Conservation (phyloP, 2,329 filamentous ascomycete species). For the Aspergillus jensenii region DNA sequence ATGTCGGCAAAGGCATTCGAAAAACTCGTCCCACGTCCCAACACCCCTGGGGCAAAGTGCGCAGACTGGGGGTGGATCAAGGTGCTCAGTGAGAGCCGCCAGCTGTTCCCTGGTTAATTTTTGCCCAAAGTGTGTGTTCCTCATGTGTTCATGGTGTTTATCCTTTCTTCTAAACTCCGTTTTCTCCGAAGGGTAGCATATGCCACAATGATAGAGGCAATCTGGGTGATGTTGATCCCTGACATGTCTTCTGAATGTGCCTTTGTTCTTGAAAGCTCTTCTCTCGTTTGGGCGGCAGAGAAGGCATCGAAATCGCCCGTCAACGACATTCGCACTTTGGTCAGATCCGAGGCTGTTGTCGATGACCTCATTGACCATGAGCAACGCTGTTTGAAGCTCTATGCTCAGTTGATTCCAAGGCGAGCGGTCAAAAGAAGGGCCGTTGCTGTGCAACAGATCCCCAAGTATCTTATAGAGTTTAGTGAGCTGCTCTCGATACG, state of each 20-base stretch:
- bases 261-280: neutral
- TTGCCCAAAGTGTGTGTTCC: neutral
- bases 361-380: neutral
- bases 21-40: neutral
- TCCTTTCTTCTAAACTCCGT: neutral
- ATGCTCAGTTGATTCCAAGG: neutral
- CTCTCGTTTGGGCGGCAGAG: neutral
- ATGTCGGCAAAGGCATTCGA: neutral
- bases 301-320: neutral
- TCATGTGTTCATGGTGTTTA: neutral
- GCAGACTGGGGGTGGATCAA: neutral
- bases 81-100: neutral
- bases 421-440: neutral
- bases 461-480: neutral
- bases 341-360: neutral
- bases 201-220: neutral
- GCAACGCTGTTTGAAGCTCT: neutral
- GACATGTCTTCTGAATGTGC: neutral
- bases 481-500: neutral
- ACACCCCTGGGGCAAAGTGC: neutral
- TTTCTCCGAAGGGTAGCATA: neutral
- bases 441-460: neutral
- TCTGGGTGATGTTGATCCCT: neutral
- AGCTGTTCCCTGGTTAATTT: neutral
- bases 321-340: neutral